Percentiles rank a stretch among this genome's conserved stretches.
These are phyloP conservation scores for Lepidium aucheri DNA, from an alignment of 345 rosid species.

Conservation along the genomic window DNA sequence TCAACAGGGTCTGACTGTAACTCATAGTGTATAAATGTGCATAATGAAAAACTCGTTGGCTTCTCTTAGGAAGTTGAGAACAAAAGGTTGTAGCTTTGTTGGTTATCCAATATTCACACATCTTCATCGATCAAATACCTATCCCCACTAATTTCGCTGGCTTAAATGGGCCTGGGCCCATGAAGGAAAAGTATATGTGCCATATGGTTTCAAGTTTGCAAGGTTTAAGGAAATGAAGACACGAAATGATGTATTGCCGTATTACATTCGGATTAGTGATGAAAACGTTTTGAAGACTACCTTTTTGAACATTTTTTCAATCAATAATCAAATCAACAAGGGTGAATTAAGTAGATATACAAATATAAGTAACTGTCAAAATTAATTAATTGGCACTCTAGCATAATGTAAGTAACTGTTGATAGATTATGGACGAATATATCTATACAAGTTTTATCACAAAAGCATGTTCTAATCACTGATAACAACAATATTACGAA, in stretches of 20 bases:
- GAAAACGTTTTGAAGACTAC: neutral
- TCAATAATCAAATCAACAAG: no score
- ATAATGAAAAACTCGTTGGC: neutral
- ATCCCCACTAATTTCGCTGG: neutral
- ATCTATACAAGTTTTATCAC: no score
- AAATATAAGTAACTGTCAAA: no score
- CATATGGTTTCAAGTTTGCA: neutral
- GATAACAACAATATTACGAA: no score
- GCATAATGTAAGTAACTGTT: no score
- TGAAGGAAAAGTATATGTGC: neutral
- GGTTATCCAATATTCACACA: neutral
- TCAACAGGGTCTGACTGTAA: no score
- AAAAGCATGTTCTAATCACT: no score
- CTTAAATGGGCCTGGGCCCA: neutral
- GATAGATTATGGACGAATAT: no score
- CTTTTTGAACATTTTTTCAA: no score
- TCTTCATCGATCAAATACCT: neutral
- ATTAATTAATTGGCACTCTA: no score
- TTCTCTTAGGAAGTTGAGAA: neutral
- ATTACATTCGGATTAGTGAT: neutral
- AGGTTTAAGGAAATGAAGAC: neutral
- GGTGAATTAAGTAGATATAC: no score
- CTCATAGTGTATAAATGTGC: no score
- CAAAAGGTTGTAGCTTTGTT: slow-evolving; percentile 6
- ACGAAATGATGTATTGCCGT: neutral